These are phyloP conservation scores for Canavalia ensiformis DNA, from an alignment of 306 rosid genomes.

Conservation along the genomic window DNA sequence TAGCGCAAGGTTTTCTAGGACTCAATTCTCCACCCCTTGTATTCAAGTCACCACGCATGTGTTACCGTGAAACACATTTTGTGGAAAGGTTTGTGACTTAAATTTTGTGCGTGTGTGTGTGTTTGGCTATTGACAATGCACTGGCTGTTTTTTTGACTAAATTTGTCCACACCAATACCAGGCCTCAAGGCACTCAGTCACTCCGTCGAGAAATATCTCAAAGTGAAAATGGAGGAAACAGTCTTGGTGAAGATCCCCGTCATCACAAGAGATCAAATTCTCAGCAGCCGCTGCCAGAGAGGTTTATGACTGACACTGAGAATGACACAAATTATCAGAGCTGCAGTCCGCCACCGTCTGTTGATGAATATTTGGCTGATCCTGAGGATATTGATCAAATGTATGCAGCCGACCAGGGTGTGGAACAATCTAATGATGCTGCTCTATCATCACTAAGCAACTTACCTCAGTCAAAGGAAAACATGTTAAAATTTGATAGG, in stretches of 20 bases:
- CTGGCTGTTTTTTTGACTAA: conserved; percentile 31
- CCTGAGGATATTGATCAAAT: conserved; percentile 53
- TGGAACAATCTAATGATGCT: conserved; percentile 48
- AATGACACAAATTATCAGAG: conserved; percentile 43
- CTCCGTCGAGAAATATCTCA: conserved; percentile 44
- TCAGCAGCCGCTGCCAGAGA: conserved; percentile 40
- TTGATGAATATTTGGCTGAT: conserved; percentile 68
- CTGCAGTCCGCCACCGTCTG: conserved; percentile 52
- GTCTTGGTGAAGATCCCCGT: conserved; percentile 46
- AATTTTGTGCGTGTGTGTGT: not conserved
- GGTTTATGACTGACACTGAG: conserved; percentile 41
- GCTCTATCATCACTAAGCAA: conserved; percentile 39
- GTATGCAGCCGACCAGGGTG: conserved; percentile 42
- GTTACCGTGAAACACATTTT: conserved; percentile 48
- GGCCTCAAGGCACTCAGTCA: conserved; percentile 56
- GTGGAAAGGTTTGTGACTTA: conserved; percentile 57
- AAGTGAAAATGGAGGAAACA: conserved; percentile 43
- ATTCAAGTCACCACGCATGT: conserved; percentile 64
- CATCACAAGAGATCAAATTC: conserved; percentile 37
- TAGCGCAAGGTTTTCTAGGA: conserved; percentile 51
- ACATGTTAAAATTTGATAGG: conserved; percentile 29
- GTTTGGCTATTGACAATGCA: not conserved
- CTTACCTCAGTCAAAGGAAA: conserved; percentile 41
- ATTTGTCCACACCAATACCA: conserved; percentile 46
- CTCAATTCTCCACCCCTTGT: conserved; percentile 68